Percentiles rank a stretch among this genome's conserved stretches.
phyloP scores from a whole-genome alignment of 2,329 filamentous ascomycete genomes.

The Fusarium sarcochroum region DNA sequence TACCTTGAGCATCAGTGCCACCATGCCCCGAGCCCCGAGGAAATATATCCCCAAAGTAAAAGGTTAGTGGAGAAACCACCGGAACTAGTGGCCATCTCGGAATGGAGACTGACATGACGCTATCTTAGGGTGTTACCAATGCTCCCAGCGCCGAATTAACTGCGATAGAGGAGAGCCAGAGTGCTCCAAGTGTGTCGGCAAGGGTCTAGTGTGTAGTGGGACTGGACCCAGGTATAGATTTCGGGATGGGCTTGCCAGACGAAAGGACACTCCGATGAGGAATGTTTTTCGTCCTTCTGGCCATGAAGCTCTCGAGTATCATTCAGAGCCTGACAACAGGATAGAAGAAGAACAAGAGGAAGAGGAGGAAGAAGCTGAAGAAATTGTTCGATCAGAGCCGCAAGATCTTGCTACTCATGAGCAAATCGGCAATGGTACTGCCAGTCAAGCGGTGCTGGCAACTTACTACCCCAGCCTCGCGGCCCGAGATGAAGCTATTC shows the following conservation, averaged over 20 bases:
- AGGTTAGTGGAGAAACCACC: constrained; percentile 19
- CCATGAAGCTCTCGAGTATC: neutral
- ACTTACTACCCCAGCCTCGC: neutral
- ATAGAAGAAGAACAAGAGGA: neutral
- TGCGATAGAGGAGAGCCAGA: constrained; percentile 52
- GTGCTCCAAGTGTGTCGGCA: constrained; percentile 52
- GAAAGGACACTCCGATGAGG: neutral
- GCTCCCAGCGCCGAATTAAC: constrained; percentile 53
- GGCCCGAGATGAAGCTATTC: neutral
- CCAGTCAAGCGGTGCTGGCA: neutral
- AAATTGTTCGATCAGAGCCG: too few species aligned
- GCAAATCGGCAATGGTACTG: neutral
- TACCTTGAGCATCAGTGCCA: neutral
- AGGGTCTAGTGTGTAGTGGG: constrained; percentile 52
- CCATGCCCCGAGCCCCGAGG: constrained; percentile 12
- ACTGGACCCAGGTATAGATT: constrained; percentile 38
- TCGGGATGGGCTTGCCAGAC: constrained; percentile 18
- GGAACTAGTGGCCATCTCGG: too few species aligned
- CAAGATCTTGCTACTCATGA: neutral
- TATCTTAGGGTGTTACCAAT: constrained; percentile 53
- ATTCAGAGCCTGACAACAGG: neutral
- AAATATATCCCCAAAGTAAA: constrained; percentile 44
- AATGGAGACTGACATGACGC: neutral
- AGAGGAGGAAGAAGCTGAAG: neutral
- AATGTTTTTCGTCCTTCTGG: neutral